Evolutionary conservation across 805 yeast genomes (phyloP).

Genomic region (Candida parachauliodes): DNA sequence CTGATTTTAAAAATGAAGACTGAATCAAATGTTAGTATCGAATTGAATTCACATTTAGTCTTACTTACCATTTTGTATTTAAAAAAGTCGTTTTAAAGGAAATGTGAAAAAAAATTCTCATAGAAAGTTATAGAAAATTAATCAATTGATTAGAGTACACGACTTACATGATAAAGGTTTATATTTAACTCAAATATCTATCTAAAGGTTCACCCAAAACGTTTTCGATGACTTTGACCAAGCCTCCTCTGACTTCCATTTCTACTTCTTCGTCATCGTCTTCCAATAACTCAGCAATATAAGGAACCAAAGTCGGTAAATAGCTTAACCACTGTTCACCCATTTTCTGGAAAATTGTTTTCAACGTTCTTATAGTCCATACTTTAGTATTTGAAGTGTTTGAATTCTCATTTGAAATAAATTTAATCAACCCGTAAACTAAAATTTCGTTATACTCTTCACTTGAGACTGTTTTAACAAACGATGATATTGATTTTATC

Average conservation of each 20-base stretch:
- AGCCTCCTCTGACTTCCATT: constrained; percentile 81
- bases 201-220: constrained; percentile 95
- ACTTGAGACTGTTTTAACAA: constrained; percentile 67
- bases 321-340: constrained; percentile 93
- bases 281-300: constrained; percentile 91
- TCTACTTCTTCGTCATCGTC: constrained; percentile 94
- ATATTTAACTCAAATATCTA: constrained; percentile 54
- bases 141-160: constrained; percentile 4
- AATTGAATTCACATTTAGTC: not conserved
- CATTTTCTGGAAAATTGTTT: constrained; percentile 79
- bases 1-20: constrained; percentile 66
- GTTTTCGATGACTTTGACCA: constrained; percentile 86
- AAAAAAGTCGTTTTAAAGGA: not conserved
- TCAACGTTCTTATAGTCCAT: constrained; percentile 79
- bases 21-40: constrained; percentile 13
- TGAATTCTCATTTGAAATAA: constrained; percentile 42
- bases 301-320: constrained; percentile 92
- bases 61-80: constrained; percentile 12
- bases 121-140: constrained; percentile 5
- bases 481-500: constrained; percentile 73
- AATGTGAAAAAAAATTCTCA: constrained; percentile 7
- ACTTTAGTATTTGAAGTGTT: constrained; percentile 68
- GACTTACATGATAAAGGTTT: constrained; percentile 6
- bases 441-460: constrained; percentile 69
- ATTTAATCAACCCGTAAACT: constrained; percentile 34